These are phyloP conservation scores for Cryptosporidium ubiquitum DNA, from an alignment of 169 alveolate genomes.

Conservation along the genomic window DNA sequence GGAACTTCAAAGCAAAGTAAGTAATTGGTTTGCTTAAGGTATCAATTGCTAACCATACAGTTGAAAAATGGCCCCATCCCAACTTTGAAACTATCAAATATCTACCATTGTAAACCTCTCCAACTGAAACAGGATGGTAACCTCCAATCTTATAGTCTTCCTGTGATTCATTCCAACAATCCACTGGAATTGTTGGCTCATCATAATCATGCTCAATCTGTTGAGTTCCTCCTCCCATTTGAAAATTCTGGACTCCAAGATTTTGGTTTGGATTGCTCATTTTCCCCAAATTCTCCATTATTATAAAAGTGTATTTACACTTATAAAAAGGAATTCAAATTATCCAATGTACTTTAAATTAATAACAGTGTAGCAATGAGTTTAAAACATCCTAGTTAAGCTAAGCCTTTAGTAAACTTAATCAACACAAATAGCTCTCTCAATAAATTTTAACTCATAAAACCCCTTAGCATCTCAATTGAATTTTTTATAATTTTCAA, in stretches of 20 bases:
- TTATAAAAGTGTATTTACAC: neutral
- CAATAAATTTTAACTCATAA: neutral
- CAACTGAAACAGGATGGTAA: slow-evolving; percentile 94
- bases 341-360: neutral
- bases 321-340: neutral
- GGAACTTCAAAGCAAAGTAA: slow-evolving; percentile 97
- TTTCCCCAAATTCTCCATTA: slow-evolving; percentile 25
- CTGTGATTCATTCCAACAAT: slow-evolving; percentile 64
- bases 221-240: neutral
- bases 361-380: neutral
- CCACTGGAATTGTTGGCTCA: slow-evolving; percentile 62
- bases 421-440: neutral
- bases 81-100: slow-evolving; percentile 96
- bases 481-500: neutral
- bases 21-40: slow-evolving; percentile 82
- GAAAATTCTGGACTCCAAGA: neutral
- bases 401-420: neutral
- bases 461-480: neutral
- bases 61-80: slow-evolving; percentile 99
- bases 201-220: slow-evolving; percentile 23
- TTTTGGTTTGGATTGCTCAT: slow-evolving; percentile 1
- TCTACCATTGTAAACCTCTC: slow-evolving; percentile 92
- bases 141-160: slow-evolving; percentile 85
- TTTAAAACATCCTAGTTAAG: neutral
- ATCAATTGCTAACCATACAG: slow-evolving; percentile 99